Base-by-base conservation (phyloP, 495 filamentous ascomycete species). In the Haplographium delicatum region DNA sequence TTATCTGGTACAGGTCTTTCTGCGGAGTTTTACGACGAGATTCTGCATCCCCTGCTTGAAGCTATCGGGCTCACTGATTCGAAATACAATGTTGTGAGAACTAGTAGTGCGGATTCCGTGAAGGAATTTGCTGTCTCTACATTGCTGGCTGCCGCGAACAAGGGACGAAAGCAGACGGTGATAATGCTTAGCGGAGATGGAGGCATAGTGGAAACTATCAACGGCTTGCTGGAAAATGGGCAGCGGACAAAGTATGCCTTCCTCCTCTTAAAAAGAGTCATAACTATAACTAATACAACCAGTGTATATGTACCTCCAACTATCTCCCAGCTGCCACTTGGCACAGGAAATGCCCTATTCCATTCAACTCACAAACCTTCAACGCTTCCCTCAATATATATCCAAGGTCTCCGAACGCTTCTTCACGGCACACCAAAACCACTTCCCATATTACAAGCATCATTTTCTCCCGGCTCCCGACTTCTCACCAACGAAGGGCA, bases 341-440 rank as follows among this genome's bases (percentile, higher is more conserved):
- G 91, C 2, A 95, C 91, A 2, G 91, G 86, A 20, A 97, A 96
- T 66, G 91, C 91, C 2, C 78, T 95, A 52, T 87, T 89, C 30
- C 76, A 82, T 60, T 94, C 88, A 2, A 51, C 72, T 5, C 75
- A 79, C 62, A 70, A 66, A 27, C 60, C 64, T 0, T 54, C 26
- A 28, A 24, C 9, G 18, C 28, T 33, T 30, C 46, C 8, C 30
- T 44, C 15, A 62, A 65, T 19, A 52, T 58, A 59, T 23, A 45
- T 58, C 62, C 37, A 59, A 54, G 72, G 71, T 19, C 69, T 88
- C 0, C 69, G 75, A 15, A 76, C 75, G 10, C 69, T 88, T n/a
- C 63, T 90, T 44, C 62, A 69, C 5, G 80, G 80, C 20, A 54
- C 35, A 28, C 56, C 73, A 0, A 61, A 62, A 3, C 54, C 64